Percentiles rank a stretch among this genome's conserved stretches.
These are phyloP conservation scores for Aureobasidium sp. DNA, from an alignment of 2,329 filamentous ascomycete genomes.

Conservation along the genomic window DNA sequence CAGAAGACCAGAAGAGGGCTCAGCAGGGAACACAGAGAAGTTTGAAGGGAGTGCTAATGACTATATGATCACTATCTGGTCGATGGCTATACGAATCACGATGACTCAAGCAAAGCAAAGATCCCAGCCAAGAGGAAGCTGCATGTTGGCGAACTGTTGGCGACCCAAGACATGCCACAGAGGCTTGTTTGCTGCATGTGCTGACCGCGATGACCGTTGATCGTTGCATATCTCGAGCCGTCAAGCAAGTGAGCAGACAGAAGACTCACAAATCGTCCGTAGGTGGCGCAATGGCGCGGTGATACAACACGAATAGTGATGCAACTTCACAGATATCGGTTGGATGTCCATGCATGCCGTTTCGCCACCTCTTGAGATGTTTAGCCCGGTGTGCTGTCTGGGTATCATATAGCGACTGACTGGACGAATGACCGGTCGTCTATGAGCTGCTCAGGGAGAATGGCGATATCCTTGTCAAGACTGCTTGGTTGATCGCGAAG, in stretches of 20 bases:
- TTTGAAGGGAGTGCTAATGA: neutral
- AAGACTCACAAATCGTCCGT: neutral
- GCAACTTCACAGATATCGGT: neutral
- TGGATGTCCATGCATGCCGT: neutral
- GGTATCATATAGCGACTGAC: neutral
- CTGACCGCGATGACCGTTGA: neutral
- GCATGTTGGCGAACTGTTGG: neutral
- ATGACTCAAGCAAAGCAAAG: neutral
- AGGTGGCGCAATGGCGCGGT: neutral
- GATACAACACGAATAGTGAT: neutral
- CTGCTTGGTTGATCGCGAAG: neutral
- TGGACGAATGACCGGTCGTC: neutral
- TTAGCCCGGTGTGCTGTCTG: neutral
- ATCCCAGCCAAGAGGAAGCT: neutral
- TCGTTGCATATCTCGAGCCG: neutral
- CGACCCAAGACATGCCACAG: neutral
- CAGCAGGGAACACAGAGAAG: neutral
- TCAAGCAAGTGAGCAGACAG: neutral
- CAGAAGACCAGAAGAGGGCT: neutral
- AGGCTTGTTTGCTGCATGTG: neutral
- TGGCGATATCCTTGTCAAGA: neutral
- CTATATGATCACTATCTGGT: neutral
- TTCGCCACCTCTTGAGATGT: neutral
- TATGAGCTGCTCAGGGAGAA: neutral
- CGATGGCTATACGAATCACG: neutral